A percentile compares a stretch with the other conserved stretches of the same genome.
phyloP scores from a whole-genome alignment of 2,329 filamentous ascomycete genomes.

The Colletotrichum scovillei region DNA sequence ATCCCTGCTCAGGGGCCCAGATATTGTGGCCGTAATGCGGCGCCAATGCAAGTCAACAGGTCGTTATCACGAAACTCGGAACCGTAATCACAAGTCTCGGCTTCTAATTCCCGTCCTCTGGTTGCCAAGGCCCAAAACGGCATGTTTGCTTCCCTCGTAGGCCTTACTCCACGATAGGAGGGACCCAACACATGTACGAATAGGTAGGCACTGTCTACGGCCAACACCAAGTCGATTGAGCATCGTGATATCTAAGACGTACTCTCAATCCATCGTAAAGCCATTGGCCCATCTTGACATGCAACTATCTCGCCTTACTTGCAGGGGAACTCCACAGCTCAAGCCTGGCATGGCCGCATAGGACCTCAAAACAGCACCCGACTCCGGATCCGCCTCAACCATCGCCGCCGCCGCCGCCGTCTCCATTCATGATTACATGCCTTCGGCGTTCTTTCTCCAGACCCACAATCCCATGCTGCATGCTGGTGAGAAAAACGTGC shows the following conservation, averaged over 20 bases:
- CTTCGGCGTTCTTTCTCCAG: conserved; percentile 13
- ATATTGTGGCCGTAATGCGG: neutral
- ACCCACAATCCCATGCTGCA: neutral
- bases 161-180: neutral
- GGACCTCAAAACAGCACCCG: neutral
- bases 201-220: too few species aligned
- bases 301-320: conserved; percentile 12
- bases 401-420: neutral
- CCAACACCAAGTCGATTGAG: neutral
- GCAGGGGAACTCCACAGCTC: neutral
- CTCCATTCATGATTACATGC: neutral
- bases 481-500: neutral
- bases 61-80: neutral
- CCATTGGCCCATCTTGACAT: conserved; percentile 14
- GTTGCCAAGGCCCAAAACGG: neutral
- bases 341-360: neutral
- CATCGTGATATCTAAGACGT: neutral
- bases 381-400: neutral
- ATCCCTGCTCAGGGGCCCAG: neutral
- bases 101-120: neutral
- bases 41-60: neutral
- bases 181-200: neutral
- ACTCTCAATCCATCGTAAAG: neutral
- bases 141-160: neutral
- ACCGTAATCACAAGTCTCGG: neutral